These are phyloP conservation scores for Neurospora sp. DNA, from an alignment of 495 filamentous ascomycete species.

Conservation along the genomic window DNA sequence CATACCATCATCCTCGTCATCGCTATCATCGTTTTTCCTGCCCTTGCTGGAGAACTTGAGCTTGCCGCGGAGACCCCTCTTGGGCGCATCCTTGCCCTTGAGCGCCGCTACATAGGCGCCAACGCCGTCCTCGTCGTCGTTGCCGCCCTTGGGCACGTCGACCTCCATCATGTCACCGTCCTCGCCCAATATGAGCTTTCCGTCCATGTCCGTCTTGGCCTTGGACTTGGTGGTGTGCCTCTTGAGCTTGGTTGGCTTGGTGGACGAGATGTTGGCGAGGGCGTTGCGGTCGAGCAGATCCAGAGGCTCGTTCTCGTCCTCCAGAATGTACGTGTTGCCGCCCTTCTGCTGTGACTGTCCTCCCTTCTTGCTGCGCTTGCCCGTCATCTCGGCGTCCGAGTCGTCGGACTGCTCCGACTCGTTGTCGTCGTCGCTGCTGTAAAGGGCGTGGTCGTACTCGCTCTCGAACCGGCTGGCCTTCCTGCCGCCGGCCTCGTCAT, in stretches of 20 bases:
- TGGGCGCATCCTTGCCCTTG: constrained; percentile 69
- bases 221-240: constrained; percentile 45
- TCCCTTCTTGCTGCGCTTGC: constrained; percentile 38
- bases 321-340: constrained; percentile 72
- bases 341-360: constrained; percentile 34
- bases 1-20: constrained; percentile 52
- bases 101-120: constrained; percentile 90
- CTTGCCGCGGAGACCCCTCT: constrained; percentile 72
- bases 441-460: constrained; percentile 91
- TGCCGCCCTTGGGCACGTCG: constrained; percentile 46
- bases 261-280: constrained; percentile 85
- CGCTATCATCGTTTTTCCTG: constrained; percentile 47
- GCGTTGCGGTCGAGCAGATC: constrained; percentile 84
- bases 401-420: constrained; percentile 44
- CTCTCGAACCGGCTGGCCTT: constrained; percentile 61
- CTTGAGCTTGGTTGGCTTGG: constrained; percentile 58
- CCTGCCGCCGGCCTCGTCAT: constrained; percentile 37
- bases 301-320: constrained; percentile 85
- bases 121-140: constrained; percentile 52
- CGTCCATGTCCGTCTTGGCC: constrained; percentile 70
- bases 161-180: constrained; percentile 47
- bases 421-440: constrained; percentile 56
- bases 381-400: constrained; percentile 54
- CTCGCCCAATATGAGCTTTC: constrained; percentile 74
- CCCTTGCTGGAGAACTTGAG: constrained; percentile 76